Conservation (phyloP, 495 filamentous ascomycete genomes). For the Glonium stellatum region DNA sequence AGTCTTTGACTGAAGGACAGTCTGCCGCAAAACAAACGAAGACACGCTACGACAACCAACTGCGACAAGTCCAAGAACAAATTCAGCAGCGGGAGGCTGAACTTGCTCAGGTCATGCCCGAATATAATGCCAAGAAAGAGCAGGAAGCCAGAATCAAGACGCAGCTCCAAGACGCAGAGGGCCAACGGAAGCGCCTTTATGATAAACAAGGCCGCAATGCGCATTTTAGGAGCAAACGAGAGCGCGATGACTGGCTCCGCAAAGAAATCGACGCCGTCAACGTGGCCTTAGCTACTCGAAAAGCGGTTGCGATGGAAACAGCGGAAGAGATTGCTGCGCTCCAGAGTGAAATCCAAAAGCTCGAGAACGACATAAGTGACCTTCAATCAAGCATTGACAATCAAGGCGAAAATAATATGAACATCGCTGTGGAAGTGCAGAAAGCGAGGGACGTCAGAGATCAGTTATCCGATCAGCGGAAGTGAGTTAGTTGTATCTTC, state of each 20-base stretch:
- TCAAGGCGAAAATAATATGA: slow-evolving; percentile 63
- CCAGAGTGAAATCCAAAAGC: slow-evolving; percentile 58
- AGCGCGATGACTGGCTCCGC: slow-evolving; percentile 78
- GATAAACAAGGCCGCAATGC: slow-evolving; percentile 90
- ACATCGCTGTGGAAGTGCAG: slow-evolving; percentile 63
- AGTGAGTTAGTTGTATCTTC: slow-evolving; percentile 30
- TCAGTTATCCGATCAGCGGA: slow-evolving; percentile 76
- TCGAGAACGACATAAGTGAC: slow-evolving; percentile 65
- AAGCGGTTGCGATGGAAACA: slow-evolving; percentile 72
- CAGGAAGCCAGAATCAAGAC: slow-evolving; percentile 63
- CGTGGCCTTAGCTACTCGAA: slow-evolving; percentile 64
- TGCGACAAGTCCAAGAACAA: slow-evolving; percentile 63
- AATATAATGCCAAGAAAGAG: slow-evolving; percentile 64
- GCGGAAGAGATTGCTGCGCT: slow-evolving; percentile 77
- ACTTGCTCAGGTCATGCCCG: slow-evolving; percentile 61
- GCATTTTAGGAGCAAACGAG: slow-evolving; percentile 77
- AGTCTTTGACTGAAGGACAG: slow-evolving; percentile 71
- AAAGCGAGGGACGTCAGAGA: slow-evolving; percentile 75
- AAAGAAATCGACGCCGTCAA: slow-evolving; percentile 78
- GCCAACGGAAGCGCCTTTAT: slow-evolving; percentile 70
- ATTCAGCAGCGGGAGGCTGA: slow-evolving; percentile 72
- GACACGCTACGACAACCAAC: slow-evolving; percentile 61
- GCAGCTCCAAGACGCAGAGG: slow-evolving; percentile 68
- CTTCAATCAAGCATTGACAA: slow-evolving; percentile 70
- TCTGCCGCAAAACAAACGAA: slow-evolving; percentile 66